phyloP scores from a whole-genome alignment of 2,329 filamentous ascomycete genomes.

The Chrysoporthe puriensis region DNA sequence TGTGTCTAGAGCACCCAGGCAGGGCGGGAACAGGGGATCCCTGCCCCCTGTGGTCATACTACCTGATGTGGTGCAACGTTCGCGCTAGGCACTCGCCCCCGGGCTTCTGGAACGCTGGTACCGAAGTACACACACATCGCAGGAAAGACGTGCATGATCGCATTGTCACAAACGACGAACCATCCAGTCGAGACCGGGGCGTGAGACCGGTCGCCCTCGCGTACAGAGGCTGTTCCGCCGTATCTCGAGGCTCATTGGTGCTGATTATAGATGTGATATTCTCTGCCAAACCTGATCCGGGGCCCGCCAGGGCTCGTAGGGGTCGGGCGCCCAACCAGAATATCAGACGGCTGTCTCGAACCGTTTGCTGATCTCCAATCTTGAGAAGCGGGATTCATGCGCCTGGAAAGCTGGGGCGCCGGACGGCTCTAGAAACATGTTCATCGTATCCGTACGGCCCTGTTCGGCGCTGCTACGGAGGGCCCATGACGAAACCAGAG shows the following conservation, averaged over 20 bases:
- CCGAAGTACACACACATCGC: background rate
- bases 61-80: background rate
- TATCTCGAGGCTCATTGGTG: conserved; percentile 7
- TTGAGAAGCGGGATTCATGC: background rate
- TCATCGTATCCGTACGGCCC: background rate
- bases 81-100: conserved; percentile 14
- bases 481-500: background rate
- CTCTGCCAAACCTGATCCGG: conserved; percentile 1
- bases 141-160: background rate
- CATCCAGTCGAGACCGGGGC: background rate
- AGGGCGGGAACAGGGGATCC: background rate
- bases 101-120: conserved; percentile 1
- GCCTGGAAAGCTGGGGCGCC: background rate
- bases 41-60: background rate
- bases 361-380: conserved; percentile 6
- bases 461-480: background rate
- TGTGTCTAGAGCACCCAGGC: background rate
- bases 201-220: background rate
- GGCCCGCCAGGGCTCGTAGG: conserved; percentile 9
- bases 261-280: conserved; percentile 13
- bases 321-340: conserved; percentile 7
- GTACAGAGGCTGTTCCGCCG: conserved; percentile 7
- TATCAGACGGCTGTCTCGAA: conserved; percentile 23
- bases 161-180: background rate
- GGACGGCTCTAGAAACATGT: background rate